Percentiles rank a stretch among this genome's conserved stretches.
Conservation (phyloP, 2,329 filamentous ascomycete genomes). For the Cercospora citrullina region DNA sequence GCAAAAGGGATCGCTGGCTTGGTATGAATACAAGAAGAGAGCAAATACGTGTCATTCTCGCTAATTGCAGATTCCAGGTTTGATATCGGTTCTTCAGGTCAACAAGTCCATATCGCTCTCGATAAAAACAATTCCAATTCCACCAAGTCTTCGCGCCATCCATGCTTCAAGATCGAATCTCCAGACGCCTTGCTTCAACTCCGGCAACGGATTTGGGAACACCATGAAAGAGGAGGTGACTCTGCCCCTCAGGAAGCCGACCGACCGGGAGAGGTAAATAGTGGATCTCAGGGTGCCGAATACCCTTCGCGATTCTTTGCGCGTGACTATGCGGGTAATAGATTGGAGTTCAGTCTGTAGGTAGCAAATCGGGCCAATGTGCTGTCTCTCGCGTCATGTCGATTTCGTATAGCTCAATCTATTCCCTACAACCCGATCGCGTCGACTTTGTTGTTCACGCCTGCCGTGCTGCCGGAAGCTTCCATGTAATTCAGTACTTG, state of each 20-base stretch:
- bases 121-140: conserved; percentile 43
- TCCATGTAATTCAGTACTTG: conserved; percentile 13
- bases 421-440: conserved; percentile 6
- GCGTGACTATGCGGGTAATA: conserved; percentile 46
- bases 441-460: conserved; percentile 2
- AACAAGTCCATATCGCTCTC: conserved; percentile 55
- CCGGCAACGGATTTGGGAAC: conserved; percentile 53
- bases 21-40: conserved; percentile 43
- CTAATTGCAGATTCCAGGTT: conserved; percentile 42
- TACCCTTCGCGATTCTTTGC: conserved; percentile 65
- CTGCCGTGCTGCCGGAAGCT: conserved; percentile 10
- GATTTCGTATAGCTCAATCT: neutral
- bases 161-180: conserved; percentile 58
- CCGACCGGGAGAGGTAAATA: conserved; percentile 52
- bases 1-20: conserved; percentile 55
- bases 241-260: conserved; percentile 58
- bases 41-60: conserved; percentile 2
- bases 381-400: conserved; percentile 4
- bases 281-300: conserved; percentile 56
- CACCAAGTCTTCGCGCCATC: conserved; percentile 52
- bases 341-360: conserved; percentile 44
- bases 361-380: conserved; percentile 1
- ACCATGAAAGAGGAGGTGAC: conserved; percentile 50
- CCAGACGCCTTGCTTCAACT: conserved; percentile 52
- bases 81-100: conserved; percentile 56